Base-by-base conservation (phyloP, 495 filamentous ascomycete genomes). In the Penicillium desertorum region DNA sequence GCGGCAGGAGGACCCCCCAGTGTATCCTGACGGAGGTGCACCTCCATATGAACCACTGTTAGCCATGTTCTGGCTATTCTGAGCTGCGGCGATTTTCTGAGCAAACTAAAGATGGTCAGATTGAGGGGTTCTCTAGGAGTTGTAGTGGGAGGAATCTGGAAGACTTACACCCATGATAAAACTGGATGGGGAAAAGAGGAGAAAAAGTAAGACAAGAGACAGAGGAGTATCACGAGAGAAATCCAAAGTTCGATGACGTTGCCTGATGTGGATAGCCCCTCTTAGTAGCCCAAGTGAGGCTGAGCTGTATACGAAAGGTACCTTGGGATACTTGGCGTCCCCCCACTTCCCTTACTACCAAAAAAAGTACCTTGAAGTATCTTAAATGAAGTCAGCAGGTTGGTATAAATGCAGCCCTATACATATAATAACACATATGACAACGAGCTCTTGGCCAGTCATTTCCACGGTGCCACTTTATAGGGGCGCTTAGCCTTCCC, bases 1-100 rank as follows among this genome's bases (percentile, higher is more conserved):
- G 72, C 58, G 58, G 72, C 3, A 20, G 74, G 74, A 66, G 75
- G 72, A 3, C 76, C 76, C 76, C 34, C 76, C 76, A 20, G 75
- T 71, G 43, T 77, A 77, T 27, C 74, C 73, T n/a, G 72, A 39
- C 10, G 76, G 73, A 56, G 74, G 69, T 36, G 71, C 72, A 27
- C 72, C 75, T 43, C 63, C 66, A 47, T 77, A 76, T 11, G 66
- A 65, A 39, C 71, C 70, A 4, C 66, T 61, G 29, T 51, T 62
- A 41, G 59, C 45, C 56, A 63, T 65, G n/a, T 59, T 64, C 8
- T 56, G 51, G 41, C 53, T 62, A 25, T 66, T 68, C 57, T 76
- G 73, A 50, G 65, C 64, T 41, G 68, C 69, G 43, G 75, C 72
- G 58, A 79, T 69, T 62, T 79, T 79, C 37, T 74, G 73, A 29